phyloP scores from a whole-genome alignment of 2,329 filamentous ascomycete species.

The Neobulgaria alba region DNA sequence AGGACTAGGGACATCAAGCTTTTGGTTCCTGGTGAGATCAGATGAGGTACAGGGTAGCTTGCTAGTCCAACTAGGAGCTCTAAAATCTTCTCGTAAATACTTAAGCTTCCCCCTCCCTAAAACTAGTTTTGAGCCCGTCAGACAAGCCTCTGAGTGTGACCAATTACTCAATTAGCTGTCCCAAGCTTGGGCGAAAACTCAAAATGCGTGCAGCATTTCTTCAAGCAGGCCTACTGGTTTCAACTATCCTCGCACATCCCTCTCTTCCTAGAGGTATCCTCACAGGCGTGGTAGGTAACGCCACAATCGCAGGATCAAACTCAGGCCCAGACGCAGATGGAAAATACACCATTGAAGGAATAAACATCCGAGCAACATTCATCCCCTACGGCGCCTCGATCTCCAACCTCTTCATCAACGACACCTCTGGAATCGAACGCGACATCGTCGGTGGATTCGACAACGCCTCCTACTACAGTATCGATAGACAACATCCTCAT shows the following conservation, averaged over 20 bases:
- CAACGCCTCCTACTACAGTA: constrained; percentile 61
- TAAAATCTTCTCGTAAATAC: no score
- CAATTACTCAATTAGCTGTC: constrained; percentile 1
- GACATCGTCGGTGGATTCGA: constrained; percentile 70
- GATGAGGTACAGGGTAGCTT: no score
- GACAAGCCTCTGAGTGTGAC: no score
- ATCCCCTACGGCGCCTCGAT: constrained; percentile 69
- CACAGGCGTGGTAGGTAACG: constrained; percentile 22
- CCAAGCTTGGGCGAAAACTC: constrained; percentile 1
- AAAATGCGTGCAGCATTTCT: constrained; percentile 16
- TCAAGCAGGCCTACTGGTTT: constrained; percentile 9
- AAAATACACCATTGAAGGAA: constrained; percentile 64
- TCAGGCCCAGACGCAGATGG: constrained; percentile 44
- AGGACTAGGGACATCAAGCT: not conserved
- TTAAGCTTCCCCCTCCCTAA: no score
- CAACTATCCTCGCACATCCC: constrained; percentile 7
- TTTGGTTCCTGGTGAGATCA: not conserved
- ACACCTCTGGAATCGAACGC: constrained; percentile 57
- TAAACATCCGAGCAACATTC: constrained; percentile 59
- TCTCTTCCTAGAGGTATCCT: constrained; percentile 16
- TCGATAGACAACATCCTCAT: constrained; percentile 59
- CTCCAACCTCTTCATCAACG: constrained; percentile 61
- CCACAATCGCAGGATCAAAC: constrained; percentile 17
- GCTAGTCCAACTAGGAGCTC: no score
- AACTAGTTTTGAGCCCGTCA: no score